Evolutionary conservation across 2,329 filamentous ascomycete genomes (phyloP), one percentile per base, ranked within the genome.

Genomic region (Aureobasidium sp.): DNA sequence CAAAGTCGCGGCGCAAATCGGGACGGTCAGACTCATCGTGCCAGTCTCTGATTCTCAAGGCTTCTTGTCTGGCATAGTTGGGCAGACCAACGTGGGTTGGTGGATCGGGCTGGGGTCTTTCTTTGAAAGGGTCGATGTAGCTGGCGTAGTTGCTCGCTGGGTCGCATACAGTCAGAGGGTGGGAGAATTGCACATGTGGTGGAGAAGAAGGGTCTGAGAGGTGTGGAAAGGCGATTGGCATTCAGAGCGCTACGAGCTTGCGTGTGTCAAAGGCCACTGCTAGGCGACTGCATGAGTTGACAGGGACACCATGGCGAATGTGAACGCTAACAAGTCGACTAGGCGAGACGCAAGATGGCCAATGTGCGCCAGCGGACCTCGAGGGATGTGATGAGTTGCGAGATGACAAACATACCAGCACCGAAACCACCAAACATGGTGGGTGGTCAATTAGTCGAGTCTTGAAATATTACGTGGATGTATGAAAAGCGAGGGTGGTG

Each of bases 61-160:
- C 15, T 27, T 60, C 45, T 60, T 60, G 57, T 51, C 31, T 60
- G 31, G 60, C 9, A 17, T 62, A 62, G 34, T 62, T 42, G 49
- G 60, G 60, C 31, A 62, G 34, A 17, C 41, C 60, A 12, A 62
- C 60, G 11, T 55, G 48, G 1, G 60, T 62, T 31, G 60, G 60
- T 1, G 48, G 60, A 14, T 62, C 60, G 14, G 60, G 60, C 25
- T 62, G 60, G 9, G 49, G 60, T 41, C 60, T 39, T 41, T 53
- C 48, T 41, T 62, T 62, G 29, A 53, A 55, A 17, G 60, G 60
- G 29, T 62, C 60, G 49, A 62, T 44, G 34, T 62, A 62, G 60
- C 60, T 62, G 39, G 60, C 60, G 42, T 49, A 60, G 17, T 37
- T 39, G 27, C 39, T 58, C 17, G 55, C 55, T 58, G 42, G 37